A percentile compares a stretch with the other conserved stretches of the same genome.
Conservation (phyloP, 371 early-diverging fungal species). For the Mucor velutinosus region DNA sequence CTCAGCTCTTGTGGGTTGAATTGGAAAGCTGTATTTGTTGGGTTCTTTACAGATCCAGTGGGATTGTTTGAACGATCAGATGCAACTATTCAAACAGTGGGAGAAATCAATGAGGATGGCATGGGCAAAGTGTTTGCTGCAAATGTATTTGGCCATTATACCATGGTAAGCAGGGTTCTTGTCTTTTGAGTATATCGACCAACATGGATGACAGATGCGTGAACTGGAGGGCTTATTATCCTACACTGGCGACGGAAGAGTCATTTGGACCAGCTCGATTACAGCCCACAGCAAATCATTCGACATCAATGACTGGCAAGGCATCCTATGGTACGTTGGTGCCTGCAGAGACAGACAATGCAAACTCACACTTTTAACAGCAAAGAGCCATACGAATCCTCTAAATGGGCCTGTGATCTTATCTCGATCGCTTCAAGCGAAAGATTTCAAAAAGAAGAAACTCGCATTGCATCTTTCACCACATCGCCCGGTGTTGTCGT, state of each 20-base stretch:
- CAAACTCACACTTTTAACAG: conserved; percentile 14
- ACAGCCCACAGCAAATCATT: conserved; percentile 60
- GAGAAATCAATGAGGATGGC: conserved; percentile 65
- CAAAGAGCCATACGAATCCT: conserved; percentile 74
- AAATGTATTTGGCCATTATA: conserved; percentile 89
- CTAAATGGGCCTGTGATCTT: conserved; percentile 76
- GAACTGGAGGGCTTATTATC: conserved; percentile 56
- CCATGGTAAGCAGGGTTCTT: conserved; percentile 58
- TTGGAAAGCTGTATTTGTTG: conserved; percentile 43
- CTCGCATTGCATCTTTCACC: conserved; percentile 46
- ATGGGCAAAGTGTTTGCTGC: conserved; percentile 80
- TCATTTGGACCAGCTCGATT: conserved; percentile 83
- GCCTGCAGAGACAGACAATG: neutral
- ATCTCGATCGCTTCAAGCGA: conserved; percentile 58
- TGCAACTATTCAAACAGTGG: conserved; percentile 63
- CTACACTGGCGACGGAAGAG: conserved; percentile 58
- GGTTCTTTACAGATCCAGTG: conserved; percentile 60
- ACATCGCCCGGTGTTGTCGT: conserved; percentile 79
- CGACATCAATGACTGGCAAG: conserved; percentile 72
- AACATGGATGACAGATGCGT: conserved; percentile 45
- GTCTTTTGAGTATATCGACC: neutral
- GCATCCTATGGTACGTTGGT: conserved; percentile 52
- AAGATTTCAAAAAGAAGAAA: conserved; percentile 33
- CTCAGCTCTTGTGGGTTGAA: conserved; percentile 61
- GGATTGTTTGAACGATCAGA: conserved; percentile 69